Evolutionary conservation across 2,329 filamentous ascomycete genomes (phyloP), one percentile per base, ranked within the genome.

Genomic region (Neoscytalidium dimidiatum): DNA sequence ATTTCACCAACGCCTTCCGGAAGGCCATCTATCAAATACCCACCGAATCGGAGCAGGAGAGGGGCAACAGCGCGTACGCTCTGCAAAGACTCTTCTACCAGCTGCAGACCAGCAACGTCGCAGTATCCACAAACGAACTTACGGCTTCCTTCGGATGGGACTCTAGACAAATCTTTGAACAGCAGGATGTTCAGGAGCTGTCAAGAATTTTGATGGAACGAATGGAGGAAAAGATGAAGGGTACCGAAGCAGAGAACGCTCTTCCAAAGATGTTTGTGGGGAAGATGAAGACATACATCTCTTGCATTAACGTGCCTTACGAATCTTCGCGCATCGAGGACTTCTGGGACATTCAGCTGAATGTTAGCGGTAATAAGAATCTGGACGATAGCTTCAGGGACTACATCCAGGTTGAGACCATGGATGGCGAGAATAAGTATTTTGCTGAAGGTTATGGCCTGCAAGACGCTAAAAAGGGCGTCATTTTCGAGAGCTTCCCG

Each of bases 111-210:
- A 94, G 90, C 43, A 88, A 89, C 60, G 81, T 84, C 38, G 92
- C 96, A 0, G 94, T 99, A 2, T 87, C 92, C 43, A 99, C 95
- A 1, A 93, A 90, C 60, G 95, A 99, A 74, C 86, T 99, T 43
- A 99, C 95, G 6, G 92, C 92, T 70, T 98, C 95, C 0, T 99
- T 99, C 76, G 95, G 95, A 26, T 99, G 95, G 95, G 94, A 99
- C 73, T 96, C 94, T 2, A 88, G 93, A 69, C 94, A 99, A 74
- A 97, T 98, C 62, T 99, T 99, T 71, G 94, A 98, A 79, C 95
- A 99, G 76, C 95, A 99, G 78, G 95, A 99, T 78, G 95, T 99
- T 8, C 95, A 99, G 77, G 95, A 99, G 77, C 83, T 99, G 35
- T 98, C 94, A 35, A 88, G 96, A 65, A 97, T 98, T 77, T 84